phyloP scores from a whole-genome alignment of 805 yeast species.

The Pichia paraexigua region DNA sequence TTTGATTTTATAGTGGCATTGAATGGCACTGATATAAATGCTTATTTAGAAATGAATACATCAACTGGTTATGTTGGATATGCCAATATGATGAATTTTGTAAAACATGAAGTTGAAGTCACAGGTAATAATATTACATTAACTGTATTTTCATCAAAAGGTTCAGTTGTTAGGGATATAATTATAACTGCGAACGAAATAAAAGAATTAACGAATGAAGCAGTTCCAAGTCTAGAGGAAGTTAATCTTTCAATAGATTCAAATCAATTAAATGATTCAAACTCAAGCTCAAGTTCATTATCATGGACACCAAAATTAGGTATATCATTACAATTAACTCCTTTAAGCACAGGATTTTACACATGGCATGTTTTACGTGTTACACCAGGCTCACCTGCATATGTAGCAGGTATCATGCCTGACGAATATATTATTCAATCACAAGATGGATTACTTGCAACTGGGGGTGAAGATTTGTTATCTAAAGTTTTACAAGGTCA shows the following conservation, averaged over 20 bases:
- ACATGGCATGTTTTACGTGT: conserved; percentile 83
- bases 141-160: conserved; percentile 83
- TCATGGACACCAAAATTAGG: conserved; percentile 40
- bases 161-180: conserved; percentile 49
- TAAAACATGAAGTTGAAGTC: conserved; percentile 23
- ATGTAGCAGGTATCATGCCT: conserved; percentile 71
- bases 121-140: conserved; percentile 34
- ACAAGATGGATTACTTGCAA: conserved; percentile 73
- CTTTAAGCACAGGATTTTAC: conserved; percentile 64
- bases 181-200: conserved; percentile 25
- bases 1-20: conserved; percentile 82
- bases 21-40: conserved; percentile 44
- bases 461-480: conserved; percentile 80
- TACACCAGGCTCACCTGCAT: conserved; percentile 73
- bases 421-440: conserved; percentile 87
- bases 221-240: conserved; percentile 21
- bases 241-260: conserved; percentile 18
- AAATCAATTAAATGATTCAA: conserved; percentile 3
- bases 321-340: conserved; percentile 66
- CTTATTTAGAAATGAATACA: conserved; percentile 19
- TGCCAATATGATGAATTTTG: conserved; percentile 18
- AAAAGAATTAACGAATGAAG: neutral
- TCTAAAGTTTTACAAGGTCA: conserved; percentile 57
- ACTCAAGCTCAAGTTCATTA: neutral
- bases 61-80: conserved; percentile 15